These are phyloP conservation scores for Plasmodium ovale DNA, from an alignment of 169 alveolate species.

Conservation along the genomic window DNA sequence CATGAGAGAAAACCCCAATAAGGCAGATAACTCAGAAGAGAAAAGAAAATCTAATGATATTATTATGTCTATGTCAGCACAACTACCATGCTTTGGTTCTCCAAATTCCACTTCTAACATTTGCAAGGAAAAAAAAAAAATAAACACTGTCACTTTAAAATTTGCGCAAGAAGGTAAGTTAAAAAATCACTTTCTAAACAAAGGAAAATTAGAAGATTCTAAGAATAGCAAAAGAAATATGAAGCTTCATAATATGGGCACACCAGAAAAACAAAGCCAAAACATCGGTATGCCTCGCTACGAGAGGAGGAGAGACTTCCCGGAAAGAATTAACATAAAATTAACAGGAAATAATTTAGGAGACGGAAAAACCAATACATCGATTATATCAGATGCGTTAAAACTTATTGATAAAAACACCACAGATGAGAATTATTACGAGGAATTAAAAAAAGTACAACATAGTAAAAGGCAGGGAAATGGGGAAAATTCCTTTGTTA, in stretches of 20 bases:
- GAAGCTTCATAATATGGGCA: not conserved
- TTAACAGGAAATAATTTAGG: conserved; percentile 4
- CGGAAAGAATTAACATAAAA: conserved; percentile 36
- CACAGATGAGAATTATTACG: not conserved
- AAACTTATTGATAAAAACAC: conserved; percentile 32
- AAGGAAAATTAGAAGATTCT: not conserved
- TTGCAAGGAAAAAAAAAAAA: conserved; percentile 11
- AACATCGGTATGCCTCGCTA: not conserved
- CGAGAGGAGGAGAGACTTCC: not conserved
- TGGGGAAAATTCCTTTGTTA: not conserved
- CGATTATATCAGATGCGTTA: conserved; percentile 46
- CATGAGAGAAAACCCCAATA: no score
- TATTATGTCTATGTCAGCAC: no score
- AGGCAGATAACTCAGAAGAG: no score
- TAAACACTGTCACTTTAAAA: not conserved
- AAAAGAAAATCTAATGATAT: no score
- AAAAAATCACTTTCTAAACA: not conserved
- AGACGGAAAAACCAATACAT: conserved; percentile 12
- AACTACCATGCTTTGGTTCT: not conserved
- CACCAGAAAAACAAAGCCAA: conserved; percentile 4
- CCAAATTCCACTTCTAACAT: not conserved
- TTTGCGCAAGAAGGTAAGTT: not conserved
- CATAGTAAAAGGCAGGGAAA: not conserved
- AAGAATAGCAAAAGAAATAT: not conserved
- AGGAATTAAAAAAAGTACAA: not conserved